phyloP scores from a whole-genome alignment of 1,139 yeast species.

The Suhomyces wounanorum region DNA sequence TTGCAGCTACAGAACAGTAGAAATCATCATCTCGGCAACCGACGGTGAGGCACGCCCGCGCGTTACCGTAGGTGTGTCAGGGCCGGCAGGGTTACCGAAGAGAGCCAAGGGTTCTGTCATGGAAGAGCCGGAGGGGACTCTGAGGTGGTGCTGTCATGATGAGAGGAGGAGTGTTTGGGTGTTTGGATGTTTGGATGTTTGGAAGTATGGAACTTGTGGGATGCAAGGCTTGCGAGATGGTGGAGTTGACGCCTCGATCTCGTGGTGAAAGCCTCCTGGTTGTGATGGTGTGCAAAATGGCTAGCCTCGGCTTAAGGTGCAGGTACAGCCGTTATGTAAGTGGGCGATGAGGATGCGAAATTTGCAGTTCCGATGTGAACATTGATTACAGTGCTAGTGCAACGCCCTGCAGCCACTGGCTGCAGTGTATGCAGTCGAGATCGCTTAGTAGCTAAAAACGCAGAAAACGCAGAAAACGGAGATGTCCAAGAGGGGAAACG shows the following conservation, averaged over 20 bases:
- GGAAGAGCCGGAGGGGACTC: background rate
- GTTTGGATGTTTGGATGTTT: background rate
- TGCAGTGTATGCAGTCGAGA: background rate
- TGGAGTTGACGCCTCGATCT: no score
- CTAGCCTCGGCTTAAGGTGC: background rate
- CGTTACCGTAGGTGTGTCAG: background rate
- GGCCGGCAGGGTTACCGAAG: background rate
- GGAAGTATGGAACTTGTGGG: no score
- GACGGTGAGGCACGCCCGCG: conserved; percentile 2
- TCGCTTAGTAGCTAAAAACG: background rate
- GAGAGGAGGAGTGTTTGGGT: background rate
- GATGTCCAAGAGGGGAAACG: background rate
- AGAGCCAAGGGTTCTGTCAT: background rate
- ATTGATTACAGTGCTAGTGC: no score
- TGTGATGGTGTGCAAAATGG: background rate
- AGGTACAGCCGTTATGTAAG: background rate
- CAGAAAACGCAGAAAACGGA: background rate
- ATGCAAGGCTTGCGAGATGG: no score
- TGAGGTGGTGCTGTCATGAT: background rate
- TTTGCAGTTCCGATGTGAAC: background rate
- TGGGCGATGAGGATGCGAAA: background rate
- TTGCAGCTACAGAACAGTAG: conserved; percentile 1
- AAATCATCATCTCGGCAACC: conserved; percentile 17
- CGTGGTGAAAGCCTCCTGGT: no score
- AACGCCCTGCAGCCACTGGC: background rate